These are phyloP conservation scores for Xerocomus brunneocitrinus DNA, from an alignment of 768 basidiomycete species.

Conservation along the genomic window DNA sequence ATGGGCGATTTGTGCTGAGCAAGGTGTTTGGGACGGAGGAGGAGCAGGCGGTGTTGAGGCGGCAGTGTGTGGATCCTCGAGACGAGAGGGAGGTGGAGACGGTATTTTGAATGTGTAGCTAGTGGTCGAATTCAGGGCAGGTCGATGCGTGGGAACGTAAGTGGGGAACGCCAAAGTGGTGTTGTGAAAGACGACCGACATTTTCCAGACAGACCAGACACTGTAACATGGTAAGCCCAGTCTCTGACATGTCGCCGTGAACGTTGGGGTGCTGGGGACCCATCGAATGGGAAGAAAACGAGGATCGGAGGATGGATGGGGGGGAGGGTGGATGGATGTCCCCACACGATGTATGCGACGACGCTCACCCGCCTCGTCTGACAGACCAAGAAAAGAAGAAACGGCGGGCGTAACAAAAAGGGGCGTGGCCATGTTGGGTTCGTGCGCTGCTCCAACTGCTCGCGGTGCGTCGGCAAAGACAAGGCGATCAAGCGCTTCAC, in stretches of 20 bases:
- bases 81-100: constrained; percentile 23
- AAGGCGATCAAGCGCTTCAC: constrained; percentile 99
- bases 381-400: constrained; percentile 99
- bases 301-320: not conserved
- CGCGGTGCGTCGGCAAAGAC: constrained; percentile 96
- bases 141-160: constrained; percentile 21
- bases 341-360: constrained; percentile 8
- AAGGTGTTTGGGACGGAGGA: constrained; percentile 58
- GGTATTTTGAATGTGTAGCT: constrained; percentile 13
- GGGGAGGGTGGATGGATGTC: not conserved
- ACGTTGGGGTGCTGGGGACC: not conserved
- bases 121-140: constrained; percentile 24
- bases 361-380: constrained; percentile 1
- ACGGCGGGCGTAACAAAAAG: constrained; percentile 98
- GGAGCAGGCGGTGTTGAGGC: constrained; percentile 44
- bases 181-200: constrained; percentile 2
- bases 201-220: constrained; percentile 20
- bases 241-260: not conserved
- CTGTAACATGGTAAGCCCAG: constrained; percentile 29
- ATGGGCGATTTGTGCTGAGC: constrained; percentile 52
- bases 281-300: not conserved
- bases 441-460: constrained; percentile 99
- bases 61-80: constrained; percentile 15
- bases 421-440: constrained; percentile 94
- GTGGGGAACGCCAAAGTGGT: constrained; percentile 20